Base-by-base conservation (phyloP, 805 yeast genomes). In the Blastobotrys mokoenaii region DNA sequence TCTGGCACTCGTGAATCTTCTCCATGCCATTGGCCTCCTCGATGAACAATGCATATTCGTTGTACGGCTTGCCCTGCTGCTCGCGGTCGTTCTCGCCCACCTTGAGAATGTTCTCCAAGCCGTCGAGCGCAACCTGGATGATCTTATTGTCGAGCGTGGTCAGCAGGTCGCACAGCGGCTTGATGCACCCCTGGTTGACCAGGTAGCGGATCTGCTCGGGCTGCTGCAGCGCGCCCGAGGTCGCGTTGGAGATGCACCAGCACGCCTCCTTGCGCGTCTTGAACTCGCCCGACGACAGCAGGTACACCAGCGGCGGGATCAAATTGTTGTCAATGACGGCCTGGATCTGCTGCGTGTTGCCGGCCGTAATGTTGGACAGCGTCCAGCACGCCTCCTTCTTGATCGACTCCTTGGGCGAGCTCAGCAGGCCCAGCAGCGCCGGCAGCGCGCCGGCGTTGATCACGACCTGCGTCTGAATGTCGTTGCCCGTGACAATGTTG, bases 311-410 rank as follows among this genome's bases (percentile, higher is more conserved):
- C 48, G 89, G 95, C 35, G 97, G 98, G 53, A 93, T 81, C 63
- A 93, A 73, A 69, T 93, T 93, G 50, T 90, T 82, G 63, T 89
- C 96, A 58, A 93, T 89, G 43, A 93, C 97, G 12, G 97, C 90
- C 70, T 90, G 97, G 59, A 90, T 88, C 72, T 93, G 98, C 51
- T 84, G 89, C 17, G 89, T 69, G 65, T 86, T 93, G 59, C 98
- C 98, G 17, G 98, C 98, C 31, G 98, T 93, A 62, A 93, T 89
- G 69, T 93, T 93, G 48, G 97, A 89, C 52, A 93, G 82, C 33
- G 98, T 90, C 98, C 98, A 93, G 71, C 98, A 88, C 3, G 97
- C 95, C 71, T 93, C 98, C 66, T 93, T 93, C 62, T 93, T 81
- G 56, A 93, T 83, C 14, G 93, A 79, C 65, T 93, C 98, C 72